Conservation (phyloP, 805 yeast genomes). For the Saccharomycopsis synnaedendra region DNA sequence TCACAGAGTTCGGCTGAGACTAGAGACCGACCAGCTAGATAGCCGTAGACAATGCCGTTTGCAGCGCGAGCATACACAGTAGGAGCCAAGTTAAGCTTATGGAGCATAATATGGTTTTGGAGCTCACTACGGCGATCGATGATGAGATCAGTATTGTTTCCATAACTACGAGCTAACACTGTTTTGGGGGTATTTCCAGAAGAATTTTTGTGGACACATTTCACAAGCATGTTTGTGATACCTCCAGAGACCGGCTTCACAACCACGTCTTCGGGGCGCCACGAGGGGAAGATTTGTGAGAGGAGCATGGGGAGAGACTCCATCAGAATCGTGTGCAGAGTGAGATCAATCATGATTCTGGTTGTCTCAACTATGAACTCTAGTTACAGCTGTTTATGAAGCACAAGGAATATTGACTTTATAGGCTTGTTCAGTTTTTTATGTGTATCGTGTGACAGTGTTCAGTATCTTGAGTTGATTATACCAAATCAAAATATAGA, state of each 20-base stretch:
- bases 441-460: no score
- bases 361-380: not conserved
- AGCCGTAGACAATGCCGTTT: constrained; percentile 67
- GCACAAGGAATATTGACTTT: no score
- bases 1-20: constrained; percentile 41
- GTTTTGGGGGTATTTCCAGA: not conserved
- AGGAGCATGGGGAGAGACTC: constrained; percentile 29
- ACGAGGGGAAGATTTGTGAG: constrained; percentile 32
- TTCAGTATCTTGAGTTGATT: no score
- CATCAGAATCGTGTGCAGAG: constrained; percentile 4
- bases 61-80: constrained; percentile 55
- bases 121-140: constrained; percentile 68
- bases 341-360: constrained; percentile 8
- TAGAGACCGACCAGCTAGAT: constrained; percentile 50
- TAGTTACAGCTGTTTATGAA: no score
- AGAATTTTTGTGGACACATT: constrained; percentile 26
- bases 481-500: no score
- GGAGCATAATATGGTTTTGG: constrained; percentile 54
- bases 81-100: constrained; percentile 54
- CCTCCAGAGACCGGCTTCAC: constrained; percentile 47
- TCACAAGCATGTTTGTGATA: constrained; percentile 48
- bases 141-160: constrained; percentile 59
- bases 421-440: no score
- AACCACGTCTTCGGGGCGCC: constrained; percentile 23
- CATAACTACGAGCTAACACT: constrained; percentile 59